These are phyloP conservation scores for Albatrellus ellisii DNA, from an alignment of 768 basidiomycete species.

Conservation along the genomic window DNA sequence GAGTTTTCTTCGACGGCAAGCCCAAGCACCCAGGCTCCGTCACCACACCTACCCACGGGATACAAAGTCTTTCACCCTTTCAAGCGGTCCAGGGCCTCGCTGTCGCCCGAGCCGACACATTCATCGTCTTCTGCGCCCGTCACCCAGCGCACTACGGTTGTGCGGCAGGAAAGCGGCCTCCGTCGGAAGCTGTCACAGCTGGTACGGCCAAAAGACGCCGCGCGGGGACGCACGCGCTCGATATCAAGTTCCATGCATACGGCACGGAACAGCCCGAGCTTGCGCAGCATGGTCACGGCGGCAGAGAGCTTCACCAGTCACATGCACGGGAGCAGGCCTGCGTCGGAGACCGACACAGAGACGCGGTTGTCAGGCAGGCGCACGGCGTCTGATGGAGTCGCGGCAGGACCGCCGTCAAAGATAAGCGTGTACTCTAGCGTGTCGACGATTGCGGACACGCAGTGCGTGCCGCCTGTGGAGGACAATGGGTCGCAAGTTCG, in stretches of 20 bases:
- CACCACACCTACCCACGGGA: conserved; percentile 12
- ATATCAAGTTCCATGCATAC: conserved; percentile 49
- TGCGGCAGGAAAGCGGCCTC: conserved; percentile 6
- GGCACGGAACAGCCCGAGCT: conserved; percentile 35
- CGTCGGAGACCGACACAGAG: conserved; percentile 6
- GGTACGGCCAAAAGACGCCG: conserved; percentile 23
- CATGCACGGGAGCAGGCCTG: conserved; percentile 9
- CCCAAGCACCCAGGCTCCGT: conserved; percentile 3
- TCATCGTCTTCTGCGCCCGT: conserved; percentile 12
- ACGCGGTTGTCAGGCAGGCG: neutral
- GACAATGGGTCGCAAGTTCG: neutral
- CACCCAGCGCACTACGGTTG: neutral
- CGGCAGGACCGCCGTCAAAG: neutral
- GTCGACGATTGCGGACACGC: conserved; percentile 1
- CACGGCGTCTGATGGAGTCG: neutral
- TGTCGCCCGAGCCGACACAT: conserved; percentile 8
- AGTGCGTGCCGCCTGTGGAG: neutral
- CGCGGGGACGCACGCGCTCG: conserved; percentile 37
- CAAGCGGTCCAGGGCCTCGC: conserved; percentile 10
- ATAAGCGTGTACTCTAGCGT: conserved; percentile 1
- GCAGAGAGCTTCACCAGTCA: conserved; percentile 29
- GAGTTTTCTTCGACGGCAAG: too few species aligned
- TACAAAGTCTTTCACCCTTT: conserved; percentile 18
- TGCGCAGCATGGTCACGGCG: conserved; percentile 43
- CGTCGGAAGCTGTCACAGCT: conserved; percentile 24